Evolutionary conservation across 176 grass and related monocot genomes (phyloP).

Genomic region (Triticum dicoccoides): DNA sequence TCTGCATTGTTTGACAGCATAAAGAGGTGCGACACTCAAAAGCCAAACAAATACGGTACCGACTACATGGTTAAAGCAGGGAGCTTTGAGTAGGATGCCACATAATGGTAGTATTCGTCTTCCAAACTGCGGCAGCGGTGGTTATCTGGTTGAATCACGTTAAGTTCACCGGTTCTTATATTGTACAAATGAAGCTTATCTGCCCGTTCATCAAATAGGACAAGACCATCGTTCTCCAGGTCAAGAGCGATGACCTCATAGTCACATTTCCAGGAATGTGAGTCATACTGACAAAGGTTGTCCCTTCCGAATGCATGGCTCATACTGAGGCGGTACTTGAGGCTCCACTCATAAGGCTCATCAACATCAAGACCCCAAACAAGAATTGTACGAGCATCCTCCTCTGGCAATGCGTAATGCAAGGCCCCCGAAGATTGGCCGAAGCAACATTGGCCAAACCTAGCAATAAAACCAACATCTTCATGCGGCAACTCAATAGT

Average conservation of each 20-base stretch:
- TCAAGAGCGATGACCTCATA: conserved; percentile 16
- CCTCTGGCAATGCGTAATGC: conserved; percentile 9
- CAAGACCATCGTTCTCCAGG: conserved; percentile 6
- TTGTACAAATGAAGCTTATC: conserved; percentile 21
- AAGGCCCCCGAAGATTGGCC: conserved; percentile 26
- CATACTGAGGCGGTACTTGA: conserved; percentile 10
- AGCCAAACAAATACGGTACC: background rate
- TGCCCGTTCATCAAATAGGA: background rate
- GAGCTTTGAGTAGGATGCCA: conserved; percentile 30
- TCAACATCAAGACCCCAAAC: conserved; percentile 11
- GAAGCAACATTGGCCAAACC: conserved; percentile 1
- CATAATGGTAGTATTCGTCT: background rate
- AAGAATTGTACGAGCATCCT: conserved; percentile 6
- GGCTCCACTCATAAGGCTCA: background rate
- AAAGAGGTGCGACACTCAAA: background rate
- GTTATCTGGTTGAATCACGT: conserved; percentile 3
- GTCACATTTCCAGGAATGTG: conserved; percentile 2
- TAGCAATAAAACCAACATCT: background rate
- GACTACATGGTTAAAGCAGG: background rate
- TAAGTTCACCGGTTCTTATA: conserved; percentile 19
- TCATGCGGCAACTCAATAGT: conserved; percentile 6
- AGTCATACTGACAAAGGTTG: background rate
- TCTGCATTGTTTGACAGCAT: background rate
- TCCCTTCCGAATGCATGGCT: conserved; percentile 17
- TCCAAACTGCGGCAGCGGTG: background rate